Evolutionary conservation across 495 filamentous ascomycete species (phyloP).

Genomic region (Bacidia rubella): DNA sequence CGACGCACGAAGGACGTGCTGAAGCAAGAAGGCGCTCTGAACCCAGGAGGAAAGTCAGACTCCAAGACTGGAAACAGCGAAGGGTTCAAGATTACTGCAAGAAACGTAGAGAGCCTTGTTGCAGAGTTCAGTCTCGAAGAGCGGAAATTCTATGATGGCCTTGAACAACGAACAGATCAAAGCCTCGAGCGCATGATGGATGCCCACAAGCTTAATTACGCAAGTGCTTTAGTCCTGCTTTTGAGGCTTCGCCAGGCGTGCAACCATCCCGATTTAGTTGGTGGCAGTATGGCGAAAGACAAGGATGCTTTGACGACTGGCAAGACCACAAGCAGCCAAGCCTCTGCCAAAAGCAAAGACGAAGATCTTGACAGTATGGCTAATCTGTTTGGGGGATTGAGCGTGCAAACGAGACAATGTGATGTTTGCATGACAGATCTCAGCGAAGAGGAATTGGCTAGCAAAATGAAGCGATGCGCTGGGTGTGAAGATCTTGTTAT

Average conservation of each 20-base stretch:
- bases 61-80: constrained; percentile 29
- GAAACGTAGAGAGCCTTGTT: constrained; percentile 70
- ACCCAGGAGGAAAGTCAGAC: constrained; percentile 48
- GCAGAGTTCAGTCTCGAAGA: constrained; percentile 71
- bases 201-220: constrained; percentile 57
- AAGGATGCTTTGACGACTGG: constrained; percentile 67
- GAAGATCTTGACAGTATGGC: constrained; percentile 71
- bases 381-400: constrained; percentile 70
- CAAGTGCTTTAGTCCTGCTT: constrained; percentile 74
- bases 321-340: constrained; percentile 28
- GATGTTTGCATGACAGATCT: constrained; percentile 75
- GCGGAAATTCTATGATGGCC: constrained; percentile 66
- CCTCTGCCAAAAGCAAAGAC: constrained; percentile 33
- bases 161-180: constrained; percentile 73
- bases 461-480: constrained; percentile 50
- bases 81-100: constrained; percentile 73
- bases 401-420: constrained; percentile 68
- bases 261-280: constrained; percentile 82
- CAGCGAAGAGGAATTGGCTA: constrained; percentile 38
- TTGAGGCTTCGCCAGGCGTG: constrained; percentile 83
- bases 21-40: constrained; percentile 65
- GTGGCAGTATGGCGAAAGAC: constrained; percentile 71
- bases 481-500: constrained; percentile 59
- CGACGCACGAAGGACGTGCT: constrained; percentile 89
- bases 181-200: constrained; percentile 81